These are phyloP conservation scores for Fusarium equiseti DNA, from an alignment of 2,329 filamentous ascomycete species.

Conservation along the genomic window DNA sequence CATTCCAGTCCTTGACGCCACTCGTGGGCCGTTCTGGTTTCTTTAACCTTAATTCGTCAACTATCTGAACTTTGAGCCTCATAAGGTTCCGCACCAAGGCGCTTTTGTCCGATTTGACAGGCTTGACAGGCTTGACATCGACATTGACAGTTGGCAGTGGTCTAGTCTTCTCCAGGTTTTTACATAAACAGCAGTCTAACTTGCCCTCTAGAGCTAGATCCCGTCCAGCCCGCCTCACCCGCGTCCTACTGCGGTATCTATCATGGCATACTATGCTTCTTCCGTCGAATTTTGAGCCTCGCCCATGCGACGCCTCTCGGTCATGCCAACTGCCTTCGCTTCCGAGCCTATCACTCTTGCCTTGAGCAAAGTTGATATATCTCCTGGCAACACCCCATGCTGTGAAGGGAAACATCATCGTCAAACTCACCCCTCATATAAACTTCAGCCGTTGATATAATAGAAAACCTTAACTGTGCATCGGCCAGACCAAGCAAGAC, in stretches of 20 bases:
- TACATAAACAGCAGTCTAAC: constrained; percentile 13
- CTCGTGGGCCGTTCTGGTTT: constrained; percentile 27
- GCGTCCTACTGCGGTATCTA: constrained; percentile 13
- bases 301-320: constrained; percentile 16
- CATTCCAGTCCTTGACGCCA: constrained; percentile 43
- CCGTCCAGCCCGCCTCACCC: constrained; percentile 28
- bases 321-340: neutral
- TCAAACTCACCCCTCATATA: constrained; percentile 14
- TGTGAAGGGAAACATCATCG: neutral
- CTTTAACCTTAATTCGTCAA: constrained; percentile 38
- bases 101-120: constrained; percentile 17
- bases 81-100: constrained; percentile 40
- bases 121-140: constrained; percentile 16
- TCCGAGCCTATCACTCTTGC: constrained; percentile 17
- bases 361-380: neutral
- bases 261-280: constrained; percentile 28
- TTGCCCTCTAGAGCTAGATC: constrained; percentile 35
- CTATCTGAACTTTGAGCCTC: constrained; percentile 24
- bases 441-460: constrained; percentile 39
- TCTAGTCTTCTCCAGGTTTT: constrained; percentile 36
- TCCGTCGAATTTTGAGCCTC: constrained; percentile 34
- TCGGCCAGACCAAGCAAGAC: constrained; percentile 7
- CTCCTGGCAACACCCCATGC: constrained; percentile 8
- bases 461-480: constrained; percentile 25
- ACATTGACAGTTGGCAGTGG: neutral